Conservation (phyloP, 768 basidiomycete genomes). For the Kwoniella sp. region DNA sequence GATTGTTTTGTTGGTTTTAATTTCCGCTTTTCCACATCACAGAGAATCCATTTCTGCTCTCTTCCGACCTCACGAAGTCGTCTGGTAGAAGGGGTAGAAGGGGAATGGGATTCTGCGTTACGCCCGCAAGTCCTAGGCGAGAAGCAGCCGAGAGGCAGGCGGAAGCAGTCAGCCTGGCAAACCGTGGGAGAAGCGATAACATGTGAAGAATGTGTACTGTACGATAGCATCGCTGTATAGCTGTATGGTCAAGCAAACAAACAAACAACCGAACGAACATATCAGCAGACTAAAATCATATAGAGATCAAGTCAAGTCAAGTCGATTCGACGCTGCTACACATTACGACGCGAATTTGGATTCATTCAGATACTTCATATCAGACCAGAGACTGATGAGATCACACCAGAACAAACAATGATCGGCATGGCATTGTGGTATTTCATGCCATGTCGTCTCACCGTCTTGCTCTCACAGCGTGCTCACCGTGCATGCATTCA, state of each 20-base stretch:
- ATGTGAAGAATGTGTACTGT: no score
- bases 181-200: no score
- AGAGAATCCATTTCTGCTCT: constrained; percentile 56
- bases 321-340: background rate
- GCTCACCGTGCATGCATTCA: background rate
- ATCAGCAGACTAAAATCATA: background rate
- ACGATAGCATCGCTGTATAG: constrained; percentile 14
- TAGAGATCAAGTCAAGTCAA: background rate
- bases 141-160: no score
- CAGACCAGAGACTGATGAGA: no score
- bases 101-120: background rate
- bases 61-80: constrained; percentile 44
- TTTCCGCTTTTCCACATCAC: background rate
- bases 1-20: background rate
- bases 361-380: no score
- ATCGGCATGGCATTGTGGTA: background rate
- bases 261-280: background rate
- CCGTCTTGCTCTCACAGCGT: no score
- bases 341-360: background rate
- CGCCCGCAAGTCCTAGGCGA: background rate
- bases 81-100: constrained; percentile 5
- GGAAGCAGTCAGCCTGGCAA: no score
- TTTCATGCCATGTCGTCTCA: background rate
- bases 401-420: background rate
- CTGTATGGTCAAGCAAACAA: background rate